These are phyloP conservation scores for Hemisphaericaspora subhashii DNA, from an alignment of 1,139 yeast species.

Conservation along the genomic window DNA sequence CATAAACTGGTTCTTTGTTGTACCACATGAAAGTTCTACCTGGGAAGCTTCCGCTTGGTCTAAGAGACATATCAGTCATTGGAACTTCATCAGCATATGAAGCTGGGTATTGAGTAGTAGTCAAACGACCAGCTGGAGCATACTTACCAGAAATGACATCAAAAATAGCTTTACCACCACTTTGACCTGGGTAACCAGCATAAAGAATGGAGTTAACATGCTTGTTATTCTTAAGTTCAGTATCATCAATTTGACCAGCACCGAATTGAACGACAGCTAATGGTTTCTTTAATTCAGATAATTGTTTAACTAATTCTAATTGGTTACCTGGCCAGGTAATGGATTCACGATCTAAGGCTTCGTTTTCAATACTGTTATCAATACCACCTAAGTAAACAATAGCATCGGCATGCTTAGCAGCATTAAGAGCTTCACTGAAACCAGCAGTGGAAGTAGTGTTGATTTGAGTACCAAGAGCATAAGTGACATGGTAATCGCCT, in stretches of 20 bases:
- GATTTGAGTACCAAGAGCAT: conserved; percentile 8
- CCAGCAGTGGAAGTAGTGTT: conserved; percentile 10
- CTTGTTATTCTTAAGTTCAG: conserved; percentile 7
- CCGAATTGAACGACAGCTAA: conserved; percentile 10
- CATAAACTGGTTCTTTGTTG: conserved; percentile 9
- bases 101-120: conserved; percentile 11
- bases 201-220: conserved; percentile 8
- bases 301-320: conserved; percentile 8
- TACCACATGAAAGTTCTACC: conserved; percentile 11
- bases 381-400: conserved; percentile 10
- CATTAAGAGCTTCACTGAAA: conserved; percentile 6
- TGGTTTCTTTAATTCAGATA: conserved; percentile 8
- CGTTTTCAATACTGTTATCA: conserved; percentile 9
- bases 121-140: conserved; percentile 11
- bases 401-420: conserved; percentile 10
- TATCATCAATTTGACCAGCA: conserved; percentile 10
- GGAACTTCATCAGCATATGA: conserved; percentile 9
- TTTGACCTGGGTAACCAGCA: conserved; percentile 12
- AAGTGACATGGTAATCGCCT: conserved; percentile 7
- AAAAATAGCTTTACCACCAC: conserved; percentile 10
- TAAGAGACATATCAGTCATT: conserved; percentile 10
- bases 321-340: conserved; percentile 11
- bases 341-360: conserved; percentile 9
- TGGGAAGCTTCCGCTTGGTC: conserved; percentile 10
- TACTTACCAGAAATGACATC: conserved; percentile 8